Conservation (phyloP, 192 early-diverging fungal species). For the Chytriomyces sp. region DNA sequence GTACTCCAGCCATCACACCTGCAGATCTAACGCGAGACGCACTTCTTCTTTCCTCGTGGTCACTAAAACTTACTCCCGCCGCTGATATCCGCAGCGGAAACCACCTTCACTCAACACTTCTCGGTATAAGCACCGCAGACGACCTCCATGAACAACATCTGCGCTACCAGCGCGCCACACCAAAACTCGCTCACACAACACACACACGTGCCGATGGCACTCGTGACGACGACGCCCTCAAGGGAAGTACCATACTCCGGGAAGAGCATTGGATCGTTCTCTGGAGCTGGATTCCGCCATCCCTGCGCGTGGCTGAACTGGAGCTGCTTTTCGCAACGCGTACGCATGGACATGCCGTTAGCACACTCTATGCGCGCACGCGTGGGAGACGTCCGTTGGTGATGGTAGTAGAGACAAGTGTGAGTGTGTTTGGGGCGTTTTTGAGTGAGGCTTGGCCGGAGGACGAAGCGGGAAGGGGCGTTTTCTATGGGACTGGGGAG, state of each 20-base stretch:
- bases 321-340: conserved; percentile 50
- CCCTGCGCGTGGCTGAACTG: conserved; percentile 36
- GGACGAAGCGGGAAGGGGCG: conserved; percentile 21
- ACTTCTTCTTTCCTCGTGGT: conserved; percentile 31
- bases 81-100: conserved; percentile 33
- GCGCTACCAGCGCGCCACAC: conserved; percentile 41
- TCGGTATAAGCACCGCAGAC: conserved; percentile 30
- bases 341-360: conserved; percentile 43
- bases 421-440: conserved; percentile 50
- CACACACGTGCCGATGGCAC: neutral
- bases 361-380: conserved; percentile 36
- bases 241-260: conserved; percentile 28
- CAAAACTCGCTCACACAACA: conserved; percentile 30
- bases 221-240: neutral
- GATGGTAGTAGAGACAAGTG: conserved; percentile 39
- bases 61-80: conserved; percentile 6
- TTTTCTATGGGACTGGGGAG: conserved; percentile 52
- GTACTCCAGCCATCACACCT: conserved; percentile 15
- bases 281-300: conserved; percentile 52
- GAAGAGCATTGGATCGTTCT: conserved; percentile 50
- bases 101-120: conserved; percentile 35
- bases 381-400: conserved; percentile 35
- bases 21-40: conserved; percentile 11
- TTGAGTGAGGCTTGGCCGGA: conserved; percentile 36
- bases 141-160: conserved; percentile 41